Percentiles rank a stretch among this genome's conserved stretches.
These are phyloP conservation scores for Anthostomella pinea DNA, from an alignment of 2,329 filamentous ascomycete genomes.

Conservation along the genomic window DNA sequence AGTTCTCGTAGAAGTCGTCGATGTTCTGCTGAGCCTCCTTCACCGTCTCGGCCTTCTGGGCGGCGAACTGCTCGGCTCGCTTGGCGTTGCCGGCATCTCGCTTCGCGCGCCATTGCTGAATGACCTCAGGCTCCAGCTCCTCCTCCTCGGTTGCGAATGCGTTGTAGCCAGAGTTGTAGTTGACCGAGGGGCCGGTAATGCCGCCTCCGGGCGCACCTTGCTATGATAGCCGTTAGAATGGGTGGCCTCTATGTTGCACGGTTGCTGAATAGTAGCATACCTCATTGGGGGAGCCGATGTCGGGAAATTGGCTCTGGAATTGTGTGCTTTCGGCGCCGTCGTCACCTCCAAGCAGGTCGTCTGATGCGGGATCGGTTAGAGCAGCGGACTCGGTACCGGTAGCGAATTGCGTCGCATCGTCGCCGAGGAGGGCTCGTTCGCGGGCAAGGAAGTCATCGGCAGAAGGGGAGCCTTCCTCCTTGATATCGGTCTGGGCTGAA, in stretches of 20 bases:
- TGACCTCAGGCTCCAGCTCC: conserved; percentile 84
- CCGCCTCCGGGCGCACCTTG: conserved; percentile 71
- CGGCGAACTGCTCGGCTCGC: conserved; percentile 77
- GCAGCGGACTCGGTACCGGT: conserved; percentile 69
- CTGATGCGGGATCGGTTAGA: conserved; percentile 62
- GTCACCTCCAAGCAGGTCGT: conserved; percentile 69
- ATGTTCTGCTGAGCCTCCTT: conserved; percentile 91
- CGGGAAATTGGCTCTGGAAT: conserved; percentile 90
- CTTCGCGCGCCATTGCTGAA: conserved; percentile 88
- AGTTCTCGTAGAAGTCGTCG: conserved; percentile 99
- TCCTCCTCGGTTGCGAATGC: conserved; percentile 55
- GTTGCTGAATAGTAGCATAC: conserved; percentile 40
- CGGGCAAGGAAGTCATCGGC: conserved; percentile 85
- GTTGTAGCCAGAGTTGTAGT: conserved; percentile 60
- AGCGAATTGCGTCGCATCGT: conserved; percentile 88
- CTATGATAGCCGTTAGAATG: conserved; percentile 39
- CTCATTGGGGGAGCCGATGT: conserved; percentile 66
- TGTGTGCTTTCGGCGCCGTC: conserved; percentile 41
- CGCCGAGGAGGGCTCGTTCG: conserved; percentile 85
- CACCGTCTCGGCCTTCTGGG: conserved; percentile 81
- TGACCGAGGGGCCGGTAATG: conserved; percentile 71
- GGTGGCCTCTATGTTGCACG: neutral
- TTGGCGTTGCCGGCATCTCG: conserved; percentile 80
- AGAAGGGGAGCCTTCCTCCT: conserved; percentile 56
- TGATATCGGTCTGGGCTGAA: conserved; percentile 66